Evolutionary conservation across 768 basidiomycete species (phyloP).

Genomic region (Amanita rubescens): DNA sequence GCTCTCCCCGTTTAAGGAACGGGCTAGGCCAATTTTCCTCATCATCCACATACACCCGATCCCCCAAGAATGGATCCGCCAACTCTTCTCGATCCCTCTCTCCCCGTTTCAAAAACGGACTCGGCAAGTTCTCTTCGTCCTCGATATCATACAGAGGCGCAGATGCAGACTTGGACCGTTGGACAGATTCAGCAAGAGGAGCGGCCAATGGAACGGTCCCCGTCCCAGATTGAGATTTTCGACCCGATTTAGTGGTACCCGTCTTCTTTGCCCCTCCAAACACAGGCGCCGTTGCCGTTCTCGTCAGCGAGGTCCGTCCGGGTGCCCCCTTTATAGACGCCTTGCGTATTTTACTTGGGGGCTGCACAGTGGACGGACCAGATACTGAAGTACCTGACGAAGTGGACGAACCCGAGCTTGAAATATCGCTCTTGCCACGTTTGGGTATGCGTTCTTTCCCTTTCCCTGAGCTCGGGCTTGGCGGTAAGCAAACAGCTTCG

Average conservation of each 20-base stretch:
- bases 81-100: conserved; percentile 27
- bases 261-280: conserved; percentile 10
- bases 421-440: conserved; percentile 11
- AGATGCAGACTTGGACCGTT: conserved; percentile 20
- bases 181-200: conserved; percentile 16
- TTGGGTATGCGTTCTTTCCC: conserved; percentile 27
- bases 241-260: background rate
- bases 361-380: conserved; percentile 15
- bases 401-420: conserved; percentile 10
- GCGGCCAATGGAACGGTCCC: conserved; percentile 12
- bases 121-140: conserved; percentile 82
- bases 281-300: conserved; percentile 2
- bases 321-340: conserved; percentile 41
- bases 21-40: conserved; percentile 85
- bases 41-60: conserved; percentile 34
- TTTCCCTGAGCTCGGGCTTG: conserved; percentile 41
- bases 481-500: conserved; percentile 32
- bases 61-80: background rate
- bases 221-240: background rate
- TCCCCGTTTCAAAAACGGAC: conserved; percentile 65
- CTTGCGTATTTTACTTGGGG: conserved; percentile 45
- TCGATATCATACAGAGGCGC: conserved; percentile 55
- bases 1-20: conserved; percentile 57
- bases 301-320: conserved; percentile 2
- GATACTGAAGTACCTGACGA: background rate